Percentiles rank a stretch among this genome's conserved stretches.
phyloP scores from a whole-genome alignment of 768 basidiomycete species.

The Heimioporus sp. region DNA sequence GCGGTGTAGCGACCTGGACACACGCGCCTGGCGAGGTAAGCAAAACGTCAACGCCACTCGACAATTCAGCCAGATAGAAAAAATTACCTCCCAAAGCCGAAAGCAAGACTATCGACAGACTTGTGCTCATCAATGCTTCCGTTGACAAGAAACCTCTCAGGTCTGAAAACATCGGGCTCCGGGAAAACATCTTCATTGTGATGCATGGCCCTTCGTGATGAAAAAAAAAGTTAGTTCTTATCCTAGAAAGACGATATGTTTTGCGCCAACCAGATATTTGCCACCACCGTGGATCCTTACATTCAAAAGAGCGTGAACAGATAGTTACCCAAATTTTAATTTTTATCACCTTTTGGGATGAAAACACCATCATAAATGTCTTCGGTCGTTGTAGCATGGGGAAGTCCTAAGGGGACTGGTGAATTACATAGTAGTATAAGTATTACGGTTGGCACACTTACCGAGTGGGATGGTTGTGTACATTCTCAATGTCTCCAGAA shows the following conservation, averaged over 20 bases:
- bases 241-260: neutral
- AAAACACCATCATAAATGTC: constrained; percentile 20
- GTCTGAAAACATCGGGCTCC: constrained; percentile 28
- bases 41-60: neutral
- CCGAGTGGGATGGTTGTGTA: constrained; percentile 26
- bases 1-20: constrained; percentile 35
- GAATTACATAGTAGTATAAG: neutral
- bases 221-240: constrained; percentile 7
- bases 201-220: constrained; percentile 2
- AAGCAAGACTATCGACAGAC: constrained; percentile 1
- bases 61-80: too few species aligned
- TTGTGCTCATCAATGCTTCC: constrained; percentile 7
- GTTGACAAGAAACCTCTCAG: constrained; percentile 29
- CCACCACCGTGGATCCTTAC: constrained; percentile 18
- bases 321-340: neutral
- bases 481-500: constrained; percentile 30
- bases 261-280: constrained; percentile 19
- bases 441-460: neutral
- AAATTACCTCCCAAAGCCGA: constrained; percentile 26
- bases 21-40: constrained; percentile 13
- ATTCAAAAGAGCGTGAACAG: neutral
- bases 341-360: constrained; percentile 21
- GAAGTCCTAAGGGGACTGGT: constrained; percentile 5
- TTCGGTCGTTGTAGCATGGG: constrained; percentile 18
- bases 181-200: constrained; percentile 11